Evolutionary conservation across 345 rosid genomes (phyloP), one percentile per base, ranked within the genome.

Genomic region (Bruguiera parviflora): DNA sequence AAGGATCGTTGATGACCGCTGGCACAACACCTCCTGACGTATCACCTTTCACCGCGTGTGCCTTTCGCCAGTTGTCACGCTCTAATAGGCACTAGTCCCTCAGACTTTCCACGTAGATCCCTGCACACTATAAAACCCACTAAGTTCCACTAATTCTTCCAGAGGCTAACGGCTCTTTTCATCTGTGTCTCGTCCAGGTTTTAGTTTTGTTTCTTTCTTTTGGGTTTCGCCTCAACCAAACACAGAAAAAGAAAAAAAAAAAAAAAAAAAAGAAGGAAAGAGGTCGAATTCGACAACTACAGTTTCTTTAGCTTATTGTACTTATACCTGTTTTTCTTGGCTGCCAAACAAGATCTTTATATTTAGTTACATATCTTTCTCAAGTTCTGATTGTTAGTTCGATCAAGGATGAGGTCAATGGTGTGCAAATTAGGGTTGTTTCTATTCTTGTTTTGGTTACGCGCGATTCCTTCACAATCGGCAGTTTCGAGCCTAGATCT

Each of bases 401-500:
- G 39, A 31, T 53, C 39, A 7, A 58, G 19, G 53, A 67, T 67
- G 77, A 47, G 55, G 67, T 51, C 55, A 15, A 6, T 46, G 28
- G 4, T 37, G n/a, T 53, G 67, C 58, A 71, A 64, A 53, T 59
- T 73, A 60, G 73, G 73, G 67, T 52, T 77, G 5, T 24, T 60
- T 2, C 13, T 73, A 24, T 69, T 27, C 16, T 69, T 69, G 6
- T 18, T 78, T 7, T 53, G 11, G 5, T 9, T 68, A 20, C 58
- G 63, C 21, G 37, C 53, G 5, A 33, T 51, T 20, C 78, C 72
- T 2, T 81, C 94, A 8, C 84, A 89, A 65, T 87, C 97, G 0
- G 98, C 98, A 4, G 97, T 92, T 59, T 82, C 87, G 47, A 92
- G 98, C 79, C 71, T 95, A 82, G 99, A 96, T 92, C 92, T 96